Base-by-base conservation (phyloP, 768 basidiomycete species). In the Rhizopogon sp. region DNA sequence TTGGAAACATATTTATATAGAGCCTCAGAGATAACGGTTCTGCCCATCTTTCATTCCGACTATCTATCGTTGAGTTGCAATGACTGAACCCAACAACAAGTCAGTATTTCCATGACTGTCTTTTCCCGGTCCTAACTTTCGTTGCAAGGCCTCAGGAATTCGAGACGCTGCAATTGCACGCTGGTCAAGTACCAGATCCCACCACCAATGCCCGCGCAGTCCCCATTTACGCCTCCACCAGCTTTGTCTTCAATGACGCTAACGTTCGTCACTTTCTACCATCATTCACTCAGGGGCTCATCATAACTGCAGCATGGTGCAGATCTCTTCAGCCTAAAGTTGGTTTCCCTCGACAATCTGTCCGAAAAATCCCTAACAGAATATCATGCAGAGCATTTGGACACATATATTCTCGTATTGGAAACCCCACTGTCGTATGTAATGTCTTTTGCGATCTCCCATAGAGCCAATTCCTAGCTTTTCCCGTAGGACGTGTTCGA, bases 151-250 rank as follows among this genome's bases (percentile, higher is more conserved):
- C 66, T 1, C 77, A 78, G 31, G 79, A 83, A 58, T 85, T 84
- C 58, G 83, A 85, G 60, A 85, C 84, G 1, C 62, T 83, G 17
- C 79, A 85, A 67, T 70, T 87, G 13, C 84, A 86, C 56, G 84
- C 82, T 4, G 85, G 84, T 2, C 79, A 82, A 52, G 67, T 67
- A 3, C 70, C 74, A 1, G 82, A 83, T 61, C 71, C 78, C 0
- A 64, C 79, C 5, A 81, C 81, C 10, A 80, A 80, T 40, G 80
- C 84, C 1, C 76, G 83, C 10, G 85, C 85, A 1, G 79, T 79
- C 2, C 84, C 85, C 0, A 86, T 87, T 61, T 85, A 84, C 45
- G 75, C 81, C 14, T 68, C 76, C 16, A 77, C 82, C 2, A 76
- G 76, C 42, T 85, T 78, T 55, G 77, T 79, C 35, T 84, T 84